Base-by-base conservation (phyloP, 345 rosid species). In the Linum usitatissimum region DNA sequence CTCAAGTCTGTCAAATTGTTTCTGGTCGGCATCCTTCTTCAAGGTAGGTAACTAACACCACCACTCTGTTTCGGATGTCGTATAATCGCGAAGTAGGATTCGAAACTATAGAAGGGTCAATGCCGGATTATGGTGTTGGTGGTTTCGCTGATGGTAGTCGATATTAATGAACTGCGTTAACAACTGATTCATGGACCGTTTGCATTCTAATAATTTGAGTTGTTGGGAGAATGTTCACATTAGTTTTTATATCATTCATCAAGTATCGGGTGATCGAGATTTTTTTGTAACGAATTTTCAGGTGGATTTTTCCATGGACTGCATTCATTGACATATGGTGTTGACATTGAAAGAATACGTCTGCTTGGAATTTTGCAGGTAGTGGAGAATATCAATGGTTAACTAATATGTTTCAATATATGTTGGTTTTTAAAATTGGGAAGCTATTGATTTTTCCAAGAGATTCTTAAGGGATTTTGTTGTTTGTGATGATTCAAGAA, bases 341-440 rank as follows among this genome's bases (percentile, higher is more conserved):
- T 84, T 59, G 81, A 86, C 73, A 67, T 80, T 30, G 61, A 60
- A 0, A 80, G 71, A 65, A 80, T 91, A 64, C 84, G 97, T 76
- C 66, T 78, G 65, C 83, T 82, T 86, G 97, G 97, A 39, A 74
- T 88, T 72, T 67, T 91, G 70, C 96, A 91, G 95, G 97, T 87
- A 68, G 13, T 20, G 1, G 18, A 55, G 28, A 23, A 23, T 23
- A 55, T 55, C 21, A 6, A 18, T 13, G 57, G 57, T 6, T 53
- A 6, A 12, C 19, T 15, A 23, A 7, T 17, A 9, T 53, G 7
- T 40, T 6, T 40, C 13, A 2, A 40, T 6, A n/a, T 7, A 40
- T 15, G 57, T 9, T 36, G 38, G 64, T 28, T 60, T 54, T 42
- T 21, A 38, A 18, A 21, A 31, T 70, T 57, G 28, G 28, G 28